A percentile compares a stretch with the other conserved stretches of the same genome.
Evolutionary conservation across 805 yeast species (phyloP).

Genomic region (Candida ipomoeae): DNA sequence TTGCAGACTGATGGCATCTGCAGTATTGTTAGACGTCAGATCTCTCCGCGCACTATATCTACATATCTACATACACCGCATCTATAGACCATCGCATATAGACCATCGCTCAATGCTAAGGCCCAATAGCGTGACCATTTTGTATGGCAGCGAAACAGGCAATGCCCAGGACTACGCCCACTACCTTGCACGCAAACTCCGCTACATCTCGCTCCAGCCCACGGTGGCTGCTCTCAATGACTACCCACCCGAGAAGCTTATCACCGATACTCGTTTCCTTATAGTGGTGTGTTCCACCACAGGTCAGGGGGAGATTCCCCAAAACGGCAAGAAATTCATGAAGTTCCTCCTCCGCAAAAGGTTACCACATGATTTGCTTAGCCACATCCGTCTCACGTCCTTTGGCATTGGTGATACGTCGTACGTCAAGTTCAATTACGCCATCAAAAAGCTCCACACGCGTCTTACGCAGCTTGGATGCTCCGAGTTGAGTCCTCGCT

Average conservation of each 20-base stretch:
- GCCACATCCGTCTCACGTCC: slow-evolving; percentile 60
- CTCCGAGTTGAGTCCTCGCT: slow-evolving; percentile 59
- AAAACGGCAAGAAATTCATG: slow-evolving; percentile 74
- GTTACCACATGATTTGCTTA: slow-evolving; percentile 55
- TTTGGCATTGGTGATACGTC: slow-evolving; percentile 95
- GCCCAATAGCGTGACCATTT: slow-evolving; percentile 43
- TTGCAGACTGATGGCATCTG: background rate
- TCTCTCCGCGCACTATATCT: background rate
- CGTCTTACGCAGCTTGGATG: slow-evolving; percentile 83
- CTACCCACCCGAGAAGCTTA: slow-evolving; percentile 51
- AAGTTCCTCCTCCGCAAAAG: slow-evolving; percentile 62
- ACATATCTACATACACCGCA: background rate
- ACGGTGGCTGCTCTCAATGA: slow-evolving; percentile 54
- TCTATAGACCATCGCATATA: background rate
- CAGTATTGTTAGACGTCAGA: background rate
- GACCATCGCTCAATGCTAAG: background rate
- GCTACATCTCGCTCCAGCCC: slow-evolving; percentile 49
- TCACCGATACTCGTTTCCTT: slow-evolving; percentile 42
- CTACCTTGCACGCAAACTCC: slow-evolving; percentile 51
- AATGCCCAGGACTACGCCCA: slow-evolving; percentile 83
- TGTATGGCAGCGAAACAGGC: slow-evolving; percentile 93
- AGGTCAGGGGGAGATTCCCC: slow-evolving; percentile 92
- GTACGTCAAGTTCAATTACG: slow-evolving; percentile 83
- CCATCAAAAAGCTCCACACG: slow-evolving; percentile 76
- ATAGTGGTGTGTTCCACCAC: slow-evolving; percentile 79